These are phyloP conservation scores for Eimeria praecox DNA, from an alignment of 169 alveolate genomes.

Conservation along the genomic window DNA sequence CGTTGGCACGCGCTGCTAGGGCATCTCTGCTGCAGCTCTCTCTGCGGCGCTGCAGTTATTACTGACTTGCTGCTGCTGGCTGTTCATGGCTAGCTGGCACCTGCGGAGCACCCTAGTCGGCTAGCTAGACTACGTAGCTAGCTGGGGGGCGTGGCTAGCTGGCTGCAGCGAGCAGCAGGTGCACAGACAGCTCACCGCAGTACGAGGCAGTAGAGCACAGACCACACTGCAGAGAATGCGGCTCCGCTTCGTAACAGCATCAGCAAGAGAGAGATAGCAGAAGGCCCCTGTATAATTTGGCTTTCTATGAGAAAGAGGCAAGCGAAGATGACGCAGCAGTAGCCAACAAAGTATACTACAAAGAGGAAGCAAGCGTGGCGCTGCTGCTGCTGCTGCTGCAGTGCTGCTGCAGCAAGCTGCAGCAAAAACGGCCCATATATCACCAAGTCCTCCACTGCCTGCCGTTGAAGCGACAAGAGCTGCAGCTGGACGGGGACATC, in stretches of 20 bases:
- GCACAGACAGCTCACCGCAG: slow-evolving; percentile 4
- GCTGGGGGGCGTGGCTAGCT: background rate
- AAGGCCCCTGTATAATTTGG: slow-evolving; percentile 5
- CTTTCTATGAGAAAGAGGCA: background rate
- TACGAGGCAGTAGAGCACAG: slow-evolving; percentile 28
- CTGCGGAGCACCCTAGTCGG: background rate
- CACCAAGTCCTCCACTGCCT: slow-evolving; percentile 64
- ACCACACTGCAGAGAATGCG: slow-evolving; percentile 16
- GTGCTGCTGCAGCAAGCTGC: slow-evolving; percentile 63
- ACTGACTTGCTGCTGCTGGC: background rate
- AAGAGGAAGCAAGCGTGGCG: slow-evolving; percentile 7
- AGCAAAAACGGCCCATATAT: slow-evolving; percentile 55
- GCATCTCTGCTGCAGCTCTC: background rate
- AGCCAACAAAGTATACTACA: slow-evolving; percentile 8
- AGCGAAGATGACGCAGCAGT: background rate
- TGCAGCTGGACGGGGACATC: slow-evolving; percentile 58
- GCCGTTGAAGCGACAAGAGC: slow-evolving; percentile 40
- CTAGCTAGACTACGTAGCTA: background rate
- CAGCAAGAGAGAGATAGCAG: slow-evolving; percentile 27
- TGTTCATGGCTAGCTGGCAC: background rate
- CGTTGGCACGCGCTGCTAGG: background rate
- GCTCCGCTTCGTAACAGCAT: slow-evolving; percentile 63
- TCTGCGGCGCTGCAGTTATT: slow-evolving; percentile 22
- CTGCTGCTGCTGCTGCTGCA: slow-evolving; percentile 70
- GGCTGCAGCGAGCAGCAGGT: background rate